phyloP scores from a whole-genome alignment of 768 basidiomycete species.

The Lactifluus volemus region DNA sequence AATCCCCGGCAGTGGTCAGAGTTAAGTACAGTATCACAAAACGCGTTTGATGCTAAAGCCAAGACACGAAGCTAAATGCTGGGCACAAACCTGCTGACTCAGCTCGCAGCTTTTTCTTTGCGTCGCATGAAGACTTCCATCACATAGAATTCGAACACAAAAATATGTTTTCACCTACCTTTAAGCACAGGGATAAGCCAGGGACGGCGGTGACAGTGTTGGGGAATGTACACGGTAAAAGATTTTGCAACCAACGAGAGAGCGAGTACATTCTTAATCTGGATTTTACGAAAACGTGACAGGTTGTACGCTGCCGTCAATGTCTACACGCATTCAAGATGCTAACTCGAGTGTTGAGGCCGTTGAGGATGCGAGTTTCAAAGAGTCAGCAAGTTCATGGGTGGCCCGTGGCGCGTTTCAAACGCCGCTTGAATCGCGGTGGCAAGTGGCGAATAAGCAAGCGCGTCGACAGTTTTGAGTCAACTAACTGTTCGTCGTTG shows the following conservation, averaged over 20 bases:
- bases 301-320: neutral
- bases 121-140: neutral
- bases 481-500: conserved; percentile 1
- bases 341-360: neutral
- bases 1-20: neutral
- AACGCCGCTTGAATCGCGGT: conserved; percentile 5
- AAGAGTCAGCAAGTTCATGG: too few relatives aligned
- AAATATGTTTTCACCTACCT: neutral
- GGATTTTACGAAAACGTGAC: neutral
- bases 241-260: neutral
- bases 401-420: neutral
- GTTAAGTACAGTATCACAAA: too few relatives aligned
- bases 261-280: neutral
- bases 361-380: too few relatives aligned
- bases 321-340: neutral
- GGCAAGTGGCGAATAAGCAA: conserved; percentile 3
- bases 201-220: neutral
- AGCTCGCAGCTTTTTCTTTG: neutral
- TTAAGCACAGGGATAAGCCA: neutral
- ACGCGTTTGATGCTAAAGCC: too few relatives aligned
- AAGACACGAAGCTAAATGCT: too few relatives aligned
- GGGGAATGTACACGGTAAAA: neutral
- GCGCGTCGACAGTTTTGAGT: conserved; percentile 1
- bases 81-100: neutral
- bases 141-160: neutral